These are phyloP conservation scores for Citrullus mucosospermus DNA, from an alignment of 306 rosid genomes.

Conservation along the genomic window DNA sequence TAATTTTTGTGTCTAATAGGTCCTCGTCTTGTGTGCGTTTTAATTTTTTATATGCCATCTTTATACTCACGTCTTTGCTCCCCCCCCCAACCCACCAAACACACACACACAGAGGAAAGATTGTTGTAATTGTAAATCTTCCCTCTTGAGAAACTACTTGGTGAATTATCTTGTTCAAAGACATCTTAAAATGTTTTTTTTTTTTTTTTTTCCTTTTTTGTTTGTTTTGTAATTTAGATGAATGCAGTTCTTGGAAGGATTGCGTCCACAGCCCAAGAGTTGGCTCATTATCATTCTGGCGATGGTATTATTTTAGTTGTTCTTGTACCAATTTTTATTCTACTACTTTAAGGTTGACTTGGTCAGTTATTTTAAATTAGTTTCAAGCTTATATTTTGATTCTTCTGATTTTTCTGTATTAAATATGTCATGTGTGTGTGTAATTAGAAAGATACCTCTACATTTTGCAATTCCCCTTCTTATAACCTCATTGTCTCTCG, in stretches of 20 bases:
- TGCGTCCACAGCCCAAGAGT: slow-evolving; percentile 72
- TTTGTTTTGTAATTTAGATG: slow-evolving; percentile 46
- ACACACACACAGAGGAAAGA: too few relatives aligned
- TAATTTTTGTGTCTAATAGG: neutral
- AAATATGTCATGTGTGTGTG: neutral
- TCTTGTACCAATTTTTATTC: neutral
- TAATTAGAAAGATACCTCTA: neutral
- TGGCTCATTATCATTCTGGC: slow-evolving; percentile 96
- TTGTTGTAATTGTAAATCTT: neutral
- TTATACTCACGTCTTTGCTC: too few relatives aligned
- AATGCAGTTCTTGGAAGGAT: slow-evolving; percentile 87
- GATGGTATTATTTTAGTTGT: slow-evolving; percentile 44
- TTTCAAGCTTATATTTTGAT: neutral
- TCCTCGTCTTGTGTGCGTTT: too few relatives aligned
- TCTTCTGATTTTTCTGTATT: neutral
- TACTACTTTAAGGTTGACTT: neutral
- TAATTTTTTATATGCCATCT: too few relatives aligned
- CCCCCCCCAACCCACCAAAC: too few relatives aligned
- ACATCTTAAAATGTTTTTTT: neutral
- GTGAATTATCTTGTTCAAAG: neutral
- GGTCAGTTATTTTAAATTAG: neutral
- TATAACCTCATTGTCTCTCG: neutral
- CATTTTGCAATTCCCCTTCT: neutral
- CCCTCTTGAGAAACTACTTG: neutral
- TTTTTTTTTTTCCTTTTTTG: neutral